Evolutionary conservation across 2,329 filamentous ascomycete genomes (phyloP).

Genomic region (Aspergillus sergii): DNA sequence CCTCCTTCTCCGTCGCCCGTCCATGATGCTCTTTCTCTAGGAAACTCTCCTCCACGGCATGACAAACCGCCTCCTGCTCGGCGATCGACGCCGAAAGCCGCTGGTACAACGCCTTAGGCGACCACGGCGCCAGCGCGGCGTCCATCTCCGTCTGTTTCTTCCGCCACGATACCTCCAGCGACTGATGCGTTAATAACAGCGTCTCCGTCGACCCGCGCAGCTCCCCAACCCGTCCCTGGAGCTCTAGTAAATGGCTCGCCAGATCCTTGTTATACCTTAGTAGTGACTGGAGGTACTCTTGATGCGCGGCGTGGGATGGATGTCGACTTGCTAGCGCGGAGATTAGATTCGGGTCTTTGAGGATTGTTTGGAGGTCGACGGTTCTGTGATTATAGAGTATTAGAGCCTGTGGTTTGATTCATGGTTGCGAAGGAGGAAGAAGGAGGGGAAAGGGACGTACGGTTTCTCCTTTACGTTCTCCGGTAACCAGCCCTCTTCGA

Average conservation of each 20-base stretch:
- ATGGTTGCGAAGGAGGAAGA: too few species aligned
- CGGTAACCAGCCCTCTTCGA: conserved; percentile 75
- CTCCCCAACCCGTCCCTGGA: conserved; percentile 51
- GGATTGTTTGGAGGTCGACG: conserved; percentile 70
- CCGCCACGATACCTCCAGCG: conserved; percentile 89
- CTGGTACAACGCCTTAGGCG: conserved; percentile 83
- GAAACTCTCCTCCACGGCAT: conserved; percentile 90
- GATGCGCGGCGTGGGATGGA: conserved; percentile 68
- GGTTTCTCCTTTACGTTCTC: conserved; percentile 76
- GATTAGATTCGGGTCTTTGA: conserved; percentile 69
- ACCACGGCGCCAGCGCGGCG: conserved; percentile 77
- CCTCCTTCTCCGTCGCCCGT: conserved; percentile 76
- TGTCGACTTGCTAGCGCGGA: conserved; percentile 76
- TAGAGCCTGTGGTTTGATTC: background rate
- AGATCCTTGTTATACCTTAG: conserved; percentile 73
- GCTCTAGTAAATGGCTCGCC: conserved; percentile 51
- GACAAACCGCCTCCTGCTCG: conserved; percentile 81
- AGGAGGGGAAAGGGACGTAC: conserved; percentile 52
- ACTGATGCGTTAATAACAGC: conserved; percentile 78
- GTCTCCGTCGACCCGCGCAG: conserved; percentile 72
- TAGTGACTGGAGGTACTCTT: conserved; percentile 64
- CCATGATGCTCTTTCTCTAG: conserved; percentile 63
- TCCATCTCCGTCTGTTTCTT: conserved; percentile 90
- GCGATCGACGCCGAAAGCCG: conserved; percentile 72
- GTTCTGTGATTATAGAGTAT: conserved; percentile 24